Base-by-base conservation (phyloP, 192 early-diverging fungal genomes). In the Phycomyces blakesleeanus region DNA sequence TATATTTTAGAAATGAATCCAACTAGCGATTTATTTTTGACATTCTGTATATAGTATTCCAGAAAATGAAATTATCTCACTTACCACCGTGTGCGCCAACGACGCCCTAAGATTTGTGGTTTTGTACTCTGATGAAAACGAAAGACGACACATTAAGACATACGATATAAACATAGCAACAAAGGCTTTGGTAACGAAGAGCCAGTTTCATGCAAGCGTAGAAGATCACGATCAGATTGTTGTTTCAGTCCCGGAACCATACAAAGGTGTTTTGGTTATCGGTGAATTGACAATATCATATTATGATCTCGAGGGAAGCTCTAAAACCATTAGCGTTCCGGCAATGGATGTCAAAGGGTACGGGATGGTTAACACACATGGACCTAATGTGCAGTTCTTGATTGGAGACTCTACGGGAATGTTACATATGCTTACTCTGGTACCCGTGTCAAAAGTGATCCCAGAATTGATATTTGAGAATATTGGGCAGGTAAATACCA, bases 321-420 rank as follows among this genome's bases (percentile, higher is more conserved):
- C 61, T 18, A 47, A 49, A 34, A 61, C 69, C 14, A 62, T 81
- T 44, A 77, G 68, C 18, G 82, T 86, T 22, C 57, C 69, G 20
- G 71, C 75, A 5, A 81, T 78, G 9, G 59, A 76, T 6, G 79
- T 87, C 29, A 81, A 80, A 58, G 77, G 63, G 54, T 70, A 66
- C 21, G 67, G 59, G 20, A 16, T 61, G n/a, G 75, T 71, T 53
- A 60, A 91, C 1, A 34, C 29, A 34, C 82, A 87, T 63, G 64
- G 61, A 12, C 71, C 78, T 5, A 59, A 61, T 22, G 74, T 78
- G 6, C 78, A 86, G 55, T 88, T 82, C 64, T 76, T 95, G n/a
- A 55, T 94, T 3, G 85, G 85, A 16, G 93, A 94, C 67, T 69
- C 76, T 29, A 63, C 68, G 6, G 91, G 91, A 37, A 71, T 69